Conservation (phyloP, 768 basidiomycete species). For the Tylopilus sp. region DNA sequence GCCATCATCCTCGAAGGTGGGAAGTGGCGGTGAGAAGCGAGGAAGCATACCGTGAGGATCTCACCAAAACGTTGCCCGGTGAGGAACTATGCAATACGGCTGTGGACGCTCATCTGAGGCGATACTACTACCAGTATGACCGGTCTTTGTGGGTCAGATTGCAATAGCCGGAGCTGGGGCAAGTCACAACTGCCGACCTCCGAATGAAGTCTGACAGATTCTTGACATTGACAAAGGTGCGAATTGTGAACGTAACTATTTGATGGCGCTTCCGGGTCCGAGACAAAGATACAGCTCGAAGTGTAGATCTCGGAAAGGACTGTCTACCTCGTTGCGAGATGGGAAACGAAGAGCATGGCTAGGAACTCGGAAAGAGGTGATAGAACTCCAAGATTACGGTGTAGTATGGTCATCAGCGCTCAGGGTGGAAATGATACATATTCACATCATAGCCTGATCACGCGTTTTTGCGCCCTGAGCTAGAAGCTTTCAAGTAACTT, state of each 20-base stretch:
- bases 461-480: constrained; percentile 6
- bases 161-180: too few species aligned
- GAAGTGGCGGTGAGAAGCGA: not conserved
- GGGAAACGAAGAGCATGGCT: too few species aligned
- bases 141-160: too few species aligned
- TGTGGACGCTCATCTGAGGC: too few species aligned
- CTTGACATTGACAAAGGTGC: not conserved
- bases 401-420: not conserved
- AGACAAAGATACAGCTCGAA: not conserved
- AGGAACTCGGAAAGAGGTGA: too few species aligned
- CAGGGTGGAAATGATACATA: not conserved
- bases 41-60: not conserved
- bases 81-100: too few species aligned
- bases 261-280: not conserved
- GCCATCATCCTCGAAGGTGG: not conserved
- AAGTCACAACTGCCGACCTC: too few species aligned
- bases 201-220: not conserved
- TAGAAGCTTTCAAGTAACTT: constrained; percentile 14
- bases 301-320: too few species aligned
- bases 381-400: not conserved
- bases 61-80: not conserved
- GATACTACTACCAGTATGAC: too few species aligned
- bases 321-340: too few species aligned
- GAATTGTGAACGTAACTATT: not conserved
- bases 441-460: not conserved